Evolutionary conservation across 176 grass and related monocot genomes (phyloP).

Genomic region (Thinopyrum elongatum): DNA sequence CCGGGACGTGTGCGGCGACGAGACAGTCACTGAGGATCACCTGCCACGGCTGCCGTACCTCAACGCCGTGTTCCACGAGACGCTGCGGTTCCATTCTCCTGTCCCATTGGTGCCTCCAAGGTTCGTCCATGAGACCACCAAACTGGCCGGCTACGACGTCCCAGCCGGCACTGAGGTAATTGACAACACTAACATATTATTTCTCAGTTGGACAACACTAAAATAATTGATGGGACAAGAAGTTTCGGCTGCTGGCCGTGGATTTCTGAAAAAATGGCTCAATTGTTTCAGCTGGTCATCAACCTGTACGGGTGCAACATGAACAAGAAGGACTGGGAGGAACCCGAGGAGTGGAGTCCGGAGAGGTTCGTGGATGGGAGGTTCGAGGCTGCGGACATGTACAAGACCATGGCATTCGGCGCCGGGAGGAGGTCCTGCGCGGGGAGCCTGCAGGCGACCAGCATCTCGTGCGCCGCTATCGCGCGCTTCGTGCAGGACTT

Average conservation of each 20-base stretch:
- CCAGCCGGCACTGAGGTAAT: conserved; percentile 55
- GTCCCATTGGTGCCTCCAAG: conserved; percentile 63
- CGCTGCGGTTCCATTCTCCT: conserved; percentile 60
- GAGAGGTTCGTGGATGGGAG: conserved; percentile 67
- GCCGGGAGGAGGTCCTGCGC: conserved; percentile 70
- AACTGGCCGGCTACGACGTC: conserved; percentile 60
- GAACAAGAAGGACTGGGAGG: conserved; percentile 65
- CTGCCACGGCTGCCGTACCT: conserved; percentile 54
- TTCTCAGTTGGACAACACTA: too few relatives aligned
- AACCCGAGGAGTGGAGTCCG: conserved; percentile 70
- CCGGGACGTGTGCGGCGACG: conserved; percentile 42
- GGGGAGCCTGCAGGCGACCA: conserved; percentile 55
- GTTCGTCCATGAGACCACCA: conserved; percentile 70
- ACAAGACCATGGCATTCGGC: conserved; percentile 90
- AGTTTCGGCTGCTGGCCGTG: background rate
- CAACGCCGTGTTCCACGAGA: conserved; percentile 80
- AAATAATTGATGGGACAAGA: background rate
- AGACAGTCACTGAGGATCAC: conserved; percentile 61
- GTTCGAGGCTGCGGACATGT: conserved; percentile 38
- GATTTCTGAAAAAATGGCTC: background rate
- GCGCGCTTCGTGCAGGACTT: conserved; percentile 77
- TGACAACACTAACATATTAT: too few relatives aligned
- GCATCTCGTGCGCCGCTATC: conserved; percentile 53
- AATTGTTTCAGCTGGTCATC: conserved; percentile 51
- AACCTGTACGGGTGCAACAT: conserved; percentile 85